Conservation (phyloP, 2,329 filamentous ascomycete genomes). For the Graphiopsis chlorocephala region DNA sequence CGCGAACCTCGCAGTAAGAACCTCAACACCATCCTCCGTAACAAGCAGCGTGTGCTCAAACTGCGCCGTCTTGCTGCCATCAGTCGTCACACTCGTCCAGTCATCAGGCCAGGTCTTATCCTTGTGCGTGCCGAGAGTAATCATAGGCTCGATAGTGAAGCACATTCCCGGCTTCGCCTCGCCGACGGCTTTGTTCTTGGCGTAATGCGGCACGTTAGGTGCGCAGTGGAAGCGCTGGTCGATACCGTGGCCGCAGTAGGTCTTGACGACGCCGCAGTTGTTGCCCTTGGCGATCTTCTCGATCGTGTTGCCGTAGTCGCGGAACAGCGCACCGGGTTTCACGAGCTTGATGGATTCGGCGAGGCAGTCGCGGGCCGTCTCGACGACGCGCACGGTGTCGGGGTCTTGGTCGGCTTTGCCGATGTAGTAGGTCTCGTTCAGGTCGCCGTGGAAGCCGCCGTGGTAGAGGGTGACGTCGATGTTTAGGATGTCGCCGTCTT, state of each 20-base stretch:
- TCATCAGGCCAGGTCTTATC: constrained; percentile 97
- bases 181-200: constrained; percentile 93
- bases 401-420: constrained; percentile 79
- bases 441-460: constrained; percentile 86
- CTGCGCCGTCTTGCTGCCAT: constrained; percentile 84
- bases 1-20: constrained; percentile 67
- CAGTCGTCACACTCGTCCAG: constrained; percentile 90
- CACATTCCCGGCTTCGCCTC: constrained; percentile 92
- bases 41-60: constrained; percentile 84
- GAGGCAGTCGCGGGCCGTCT: constrained; percentile 81
- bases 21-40: constrained; percentile 74
- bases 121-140: constrained; percentile 80
- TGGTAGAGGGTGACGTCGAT: constrained; percentile 92
- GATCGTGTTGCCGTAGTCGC: constrained; percentile 87
- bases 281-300: constrained; percentile 86
- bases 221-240: constrained; percentile 88
- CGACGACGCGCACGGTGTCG: constrained; percentile 82
- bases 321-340: constrained; percentile 85
- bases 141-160: constrained; percentile 98
- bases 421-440: constrained; percentile 98
- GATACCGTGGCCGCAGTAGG: constrained; percentile 92
- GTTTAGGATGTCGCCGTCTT: constrained; percentile 93
- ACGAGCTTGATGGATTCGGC: constrained; percentile 88
- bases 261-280: constrained; percentile 84
- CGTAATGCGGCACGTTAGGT: constrained; percentile 92